phyloP scores from a whole-genome alignment of 202 grass and related monocot genomes.

The Dendrocalamus latiflorus region DNA sequence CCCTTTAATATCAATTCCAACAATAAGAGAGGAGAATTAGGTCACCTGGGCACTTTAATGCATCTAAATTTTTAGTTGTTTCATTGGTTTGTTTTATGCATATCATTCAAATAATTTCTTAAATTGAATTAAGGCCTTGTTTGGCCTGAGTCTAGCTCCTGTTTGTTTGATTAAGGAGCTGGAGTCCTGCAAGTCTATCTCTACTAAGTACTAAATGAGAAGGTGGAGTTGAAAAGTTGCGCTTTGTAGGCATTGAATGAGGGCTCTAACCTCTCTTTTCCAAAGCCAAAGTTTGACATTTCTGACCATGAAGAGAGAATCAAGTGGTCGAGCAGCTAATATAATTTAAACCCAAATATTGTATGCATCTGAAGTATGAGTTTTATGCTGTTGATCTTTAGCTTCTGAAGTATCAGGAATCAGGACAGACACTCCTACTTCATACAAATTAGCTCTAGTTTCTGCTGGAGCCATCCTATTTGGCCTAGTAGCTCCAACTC shows the following conservation, averaged over 20 bases:
- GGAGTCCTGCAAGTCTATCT: neutral
- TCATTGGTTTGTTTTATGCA: neutral
- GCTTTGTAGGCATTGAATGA: constrained; percentile 1
- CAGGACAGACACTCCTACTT: neutral
- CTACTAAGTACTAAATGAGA: constrained; percentile 10
- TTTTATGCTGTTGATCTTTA: constrained; percentile 8
- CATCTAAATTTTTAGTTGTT: constrained; percentile 15
- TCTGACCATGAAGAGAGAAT: neutral
- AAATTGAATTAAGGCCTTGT: neutral
- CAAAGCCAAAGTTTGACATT: neutral
- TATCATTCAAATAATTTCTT: constrained; percentile 1
- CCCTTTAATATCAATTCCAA: neutral
- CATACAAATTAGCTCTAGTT: constrained; percentile 11
- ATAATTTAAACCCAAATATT: constrained; percentile 1
- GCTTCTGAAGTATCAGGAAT: constrained; percentile 16
- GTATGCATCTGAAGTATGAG: neutral
- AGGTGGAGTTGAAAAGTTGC: neutral
- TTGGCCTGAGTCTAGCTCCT: neutral
- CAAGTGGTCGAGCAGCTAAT: neutral
- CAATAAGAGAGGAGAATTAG: neutral
- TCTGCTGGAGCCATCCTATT: constrained; percentile 15
- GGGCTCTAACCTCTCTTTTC: neutral
- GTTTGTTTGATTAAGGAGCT: neutral
- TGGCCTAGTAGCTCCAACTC: neutral
- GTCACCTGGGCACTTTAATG: neutral